A percentile compares a stretch with the other conserved stretches of the same genome.
Evolutionary conservation across 2,329 filamentous ascomycete species (phyloP).

Genomic region (Diaporthe citri): DNA sequence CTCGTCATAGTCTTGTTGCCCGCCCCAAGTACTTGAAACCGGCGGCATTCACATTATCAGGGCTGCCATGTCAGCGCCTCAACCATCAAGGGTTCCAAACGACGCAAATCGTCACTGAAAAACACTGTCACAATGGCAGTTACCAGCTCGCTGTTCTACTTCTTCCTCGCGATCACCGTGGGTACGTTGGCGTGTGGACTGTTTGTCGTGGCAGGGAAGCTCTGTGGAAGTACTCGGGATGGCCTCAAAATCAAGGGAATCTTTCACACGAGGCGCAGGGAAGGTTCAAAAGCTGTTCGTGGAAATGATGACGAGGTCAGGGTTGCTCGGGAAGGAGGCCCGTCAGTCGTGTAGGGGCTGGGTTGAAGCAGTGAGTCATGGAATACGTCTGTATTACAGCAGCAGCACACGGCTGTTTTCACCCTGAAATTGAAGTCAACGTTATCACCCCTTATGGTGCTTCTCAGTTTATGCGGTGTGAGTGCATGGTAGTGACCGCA

Average conservation of each 20-base stretch:
- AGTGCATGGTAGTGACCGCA: neutral
- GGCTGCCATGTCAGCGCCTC: no score
- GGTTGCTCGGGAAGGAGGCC: neutral
- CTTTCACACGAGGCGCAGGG: neutral
- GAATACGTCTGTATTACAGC: neutral
- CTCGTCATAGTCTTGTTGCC: neutral
- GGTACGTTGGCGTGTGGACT: neutral
- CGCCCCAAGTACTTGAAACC: neutral
- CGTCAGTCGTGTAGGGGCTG: neutral
- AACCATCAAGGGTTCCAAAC: neutral
- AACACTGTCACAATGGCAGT: neutral
- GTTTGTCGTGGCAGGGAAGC: neutral
- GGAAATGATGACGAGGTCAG: neutral
- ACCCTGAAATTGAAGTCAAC: neutral
- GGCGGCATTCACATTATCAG: no score
- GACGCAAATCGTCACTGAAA: neutral
- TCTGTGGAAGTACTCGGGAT: neutral
- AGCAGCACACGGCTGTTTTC: neutral
- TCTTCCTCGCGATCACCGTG: neutral
- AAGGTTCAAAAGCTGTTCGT: rapidly evolving
- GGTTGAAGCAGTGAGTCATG: neutral
- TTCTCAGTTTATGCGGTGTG: neutral
- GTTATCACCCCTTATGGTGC: rapidly evolving
- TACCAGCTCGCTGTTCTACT: neutral
- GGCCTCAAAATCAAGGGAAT: neutral